Conservation (phyloP, 1,139 yeast species). For the Sugiyamaella paludigena region DNA sequence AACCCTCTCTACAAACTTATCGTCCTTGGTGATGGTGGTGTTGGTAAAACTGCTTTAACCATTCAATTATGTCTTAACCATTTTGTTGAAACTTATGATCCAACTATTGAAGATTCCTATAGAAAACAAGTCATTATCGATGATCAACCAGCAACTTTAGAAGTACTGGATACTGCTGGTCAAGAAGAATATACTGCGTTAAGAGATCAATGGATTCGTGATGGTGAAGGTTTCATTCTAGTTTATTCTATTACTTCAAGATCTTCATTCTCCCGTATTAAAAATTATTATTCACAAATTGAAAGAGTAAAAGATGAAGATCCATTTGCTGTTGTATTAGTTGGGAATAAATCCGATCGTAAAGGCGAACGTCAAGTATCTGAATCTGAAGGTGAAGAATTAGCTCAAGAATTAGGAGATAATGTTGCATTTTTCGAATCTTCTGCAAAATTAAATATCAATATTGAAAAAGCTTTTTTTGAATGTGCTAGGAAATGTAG, state of each 20-base stretch:
- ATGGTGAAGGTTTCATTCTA: conserved; percentile 87
- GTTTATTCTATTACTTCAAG: conserved; percentile 91
- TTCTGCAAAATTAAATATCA: conserved; percentile 85
- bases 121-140: conserved; percentile 89
- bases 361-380: conserved; percentile 74
- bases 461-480: conserved; percentile 86
- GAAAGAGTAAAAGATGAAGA: conserved; percentile 79
- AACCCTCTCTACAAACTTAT: conserved; percentile 32
- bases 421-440: conserved; percentile 88
- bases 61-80: conserved; percentile 65
- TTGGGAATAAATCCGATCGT: conserved; percentile 55
- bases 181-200: conserved; percentile 96
- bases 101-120: conserved; percentile 96
- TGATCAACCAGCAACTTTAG: conserved; percentile 87
- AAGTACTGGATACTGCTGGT: conserved; percentile 95
- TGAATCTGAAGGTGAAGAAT: conserved; percentile 73
- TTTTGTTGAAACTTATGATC: conserved; percentile 95
- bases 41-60: conserved; percentile 94
- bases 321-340: conserved; percentile 40
- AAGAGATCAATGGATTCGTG: conserved; percentile 90
- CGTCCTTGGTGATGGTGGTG: conserved; percentile 81
- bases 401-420: conserved; percentile 61
- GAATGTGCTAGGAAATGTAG: conserved; percentile 85
- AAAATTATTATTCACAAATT: conserved; percentile 84
- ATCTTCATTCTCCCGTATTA: conserved; percentile 74